Evolutionary conservation across 345 rosid genomes (phyloP).

Genomic region (Populus ilicifolia): DNA sequence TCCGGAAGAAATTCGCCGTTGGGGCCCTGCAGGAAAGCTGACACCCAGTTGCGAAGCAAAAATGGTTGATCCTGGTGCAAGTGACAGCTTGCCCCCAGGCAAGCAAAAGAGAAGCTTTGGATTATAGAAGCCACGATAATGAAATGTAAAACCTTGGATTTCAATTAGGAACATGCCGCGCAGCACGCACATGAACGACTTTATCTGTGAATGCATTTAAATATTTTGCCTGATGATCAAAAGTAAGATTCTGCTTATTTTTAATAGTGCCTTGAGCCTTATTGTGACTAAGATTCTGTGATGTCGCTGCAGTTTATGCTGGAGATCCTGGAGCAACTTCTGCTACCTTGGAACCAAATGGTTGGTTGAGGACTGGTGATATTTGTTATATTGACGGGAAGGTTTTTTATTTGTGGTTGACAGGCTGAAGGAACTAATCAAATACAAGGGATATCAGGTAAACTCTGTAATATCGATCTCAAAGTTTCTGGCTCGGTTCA

Average conservation of each 20-base stretch:
- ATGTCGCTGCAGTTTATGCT: slow-evolving; percentile 24
- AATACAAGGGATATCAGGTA: slow-evolving; percentile 44
- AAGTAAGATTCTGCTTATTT: too few species aligned
- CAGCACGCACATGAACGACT: too few species aligned
- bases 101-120: slow-evolving; percentile 35
- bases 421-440: slow-evolving; percentile 45
- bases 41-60: not conserved
- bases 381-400: slow-evolving; percentile 34
- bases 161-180: not conserved
- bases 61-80: slow-evolving; percentile 26
- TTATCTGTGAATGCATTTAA: too few species aligned
- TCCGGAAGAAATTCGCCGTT: slow-evolving; percentile 15
- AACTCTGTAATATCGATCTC: not conserved
- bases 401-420: slow-evolving; percentile 38
- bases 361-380: slow-evolving; percentile 47
- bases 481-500: not conserved
- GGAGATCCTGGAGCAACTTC: slow-evolving; percentile 27
- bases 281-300: not conserved
- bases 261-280: too few species aligned
- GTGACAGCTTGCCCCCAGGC: slow-evolving; percentile 12
- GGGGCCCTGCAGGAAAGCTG: slow-evolving; percentile 7
- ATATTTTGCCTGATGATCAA: too few species aligned
- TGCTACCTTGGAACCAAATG: slow-evolving; percentile 14
- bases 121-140: slow-evolving; percentile 26
- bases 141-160: slow-evolving; percentile 20